Base-by-base conservation (phyloP, 2,329 filamentous ascomycete species). In the Rutstroemia sp. region DNA sequence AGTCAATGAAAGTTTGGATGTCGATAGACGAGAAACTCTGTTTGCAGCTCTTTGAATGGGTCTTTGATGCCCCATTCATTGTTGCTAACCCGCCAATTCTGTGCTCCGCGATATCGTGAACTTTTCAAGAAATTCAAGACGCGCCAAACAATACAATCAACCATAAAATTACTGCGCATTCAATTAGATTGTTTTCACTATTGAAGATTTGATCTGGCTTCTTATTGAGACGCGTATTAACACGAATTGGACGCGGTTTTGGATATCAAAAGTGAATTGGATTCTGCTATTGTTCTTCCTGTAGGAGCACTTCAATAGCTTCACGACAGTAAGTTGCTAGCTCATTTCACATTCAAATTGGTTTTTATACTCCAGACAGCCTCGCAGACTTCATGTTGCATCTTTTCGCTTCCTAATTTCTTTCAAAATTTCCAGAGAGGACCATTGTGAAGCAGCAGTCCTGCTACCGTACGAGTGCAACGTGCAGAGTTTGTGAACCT, bases 131-230 rank as follows among this genome's bases (percentile, higher is more conserved):
- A 44, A 25, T 16, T 55, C 52, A 50, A 50, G 34, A 17, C 46
- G 52, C 52, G 52, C 52, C 45, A 50, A 17, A 50, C 30, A 55
- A 14, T 55, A 55, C 25, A 50, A 55, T 55, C 52, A 50, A 55
- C 52, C 52, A 50, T 50, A 50, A 44, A 34, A 17, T 23, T 19
- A 44, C 23, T 23, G 53, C 53, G 47, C 46, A 50, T 50, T 30
- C n/a, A 23, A 38, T 50, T 10, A 23, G 27, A 38, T 50, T 55
- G 53, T 36, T 50, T 50, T 42, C 40, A 14, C 1, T 14, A 25
- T 34, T 25, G 16, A 17, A 12, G 5, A 6, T 44, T 50, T 34
- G 39, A 50, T 55, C 17, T 19, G 38, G 21, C 46, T 55, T 50
- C 27, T 36, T 23, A 50, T 27, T 27, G 17, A 55, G 46, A 55